Conservation (phyloP, 768 basidiomycete genomes). For the Rhodotorula diobovata region DNA sequence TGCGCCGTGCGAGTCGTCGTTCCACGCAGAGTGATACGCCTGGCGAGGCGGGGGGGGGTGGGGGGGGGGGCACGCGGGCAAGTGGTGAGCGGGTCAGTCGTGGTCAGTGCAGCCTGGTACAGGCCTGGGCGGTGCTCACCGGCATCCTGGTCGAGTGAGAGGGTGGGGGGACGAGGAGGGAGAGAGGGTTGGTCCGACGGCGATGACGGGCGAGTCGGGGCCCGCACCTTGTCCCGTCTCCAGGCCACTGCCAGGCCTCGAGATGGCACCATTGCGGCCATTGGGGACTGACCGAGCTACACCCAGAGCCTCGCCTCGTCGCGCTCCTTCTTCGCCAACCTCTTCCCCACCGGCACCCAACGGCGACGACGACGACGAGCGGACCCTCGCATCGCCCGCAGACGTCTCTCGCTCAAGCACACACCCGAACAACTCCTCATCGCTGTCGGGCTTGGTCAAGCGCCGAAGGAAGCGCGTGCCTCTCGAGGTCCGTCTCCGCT, state of each 20-base stretch:
- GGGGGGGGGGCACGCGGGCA: background rate
- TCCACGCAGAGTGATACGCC: conserved; percentile 95
- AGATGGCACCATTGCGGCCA: background rate
- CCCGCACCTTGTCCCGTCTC: too few relatives aligned
- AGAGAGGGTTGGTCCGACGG: background rate
- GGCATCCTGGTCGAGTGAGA: background rate
- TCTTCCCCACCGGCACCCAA: too few relatives aligned
- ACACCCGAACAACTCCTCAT: too few relatives aligned
- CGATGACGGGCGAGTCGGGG: background rate
- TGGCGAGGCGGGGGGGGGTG: conserved; percentile 45
- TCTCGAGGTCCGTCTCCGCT: background rate
- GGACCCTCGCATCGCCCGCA: too few relatives aligned
- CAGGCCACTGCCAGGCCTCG: too few relatives aligned
- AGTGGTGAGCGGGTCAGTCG: background rate
- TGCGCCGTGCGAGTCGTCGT: conserved; percentile 61
- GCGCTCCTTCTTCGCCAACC: background rate
- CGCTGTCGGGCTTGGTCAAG: background rate
- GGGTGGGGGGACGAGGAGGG: background rate
- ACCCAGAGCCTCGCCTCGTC: background rate
- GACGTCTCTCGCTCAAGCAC: too few relatives aligned
- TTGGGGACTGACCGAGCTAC: too few relatives aligned
- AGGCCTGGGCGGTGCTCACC: background rate
- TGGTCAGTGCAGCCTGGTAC: background rate
- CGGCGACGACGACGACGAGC: too few relatives aligned
- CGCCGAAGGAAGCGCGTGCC: background rate